Conservation (phyloP, 2,329 filamentous ascomycete genomes). For the Magnaporthiopsis poae region DNA sequence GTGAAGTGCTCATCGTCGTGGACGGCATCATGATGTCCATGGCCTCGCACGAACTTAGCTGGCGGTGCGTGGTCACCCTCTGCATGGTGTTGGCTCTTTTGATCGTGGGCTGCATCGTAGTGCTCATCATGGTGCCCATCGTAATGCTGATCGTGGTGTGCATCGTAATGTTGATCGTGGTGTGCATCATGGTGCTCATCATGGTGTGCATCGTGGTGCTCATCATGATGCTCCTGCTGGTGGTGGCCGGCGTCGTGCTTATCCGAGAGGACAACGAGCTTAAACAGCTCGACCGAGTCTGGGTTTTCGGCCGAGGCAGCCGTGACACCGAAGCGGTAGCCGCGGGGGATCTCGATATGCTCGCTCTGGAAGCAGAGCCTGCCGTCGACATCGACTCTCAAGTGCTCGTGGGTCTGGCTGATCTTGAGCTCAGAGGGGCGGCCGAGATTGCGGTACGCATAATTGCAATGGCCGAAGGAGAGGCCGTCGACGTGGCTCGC, state of each 20-base stretch:
- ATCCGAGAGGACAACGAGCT: slow-evolving; percentile 63
- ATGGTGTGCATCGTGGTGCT: slow-evolving; percentile 17
- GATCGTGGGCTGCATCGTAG: slow-evolving; percentile 24
- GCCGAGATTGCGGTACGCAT: slow-evolving; percentile 83
- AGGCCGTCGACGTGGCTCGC: slow-evolving; percentile 70
- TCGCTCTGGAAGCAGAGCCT: slow-evolving; percentile 72
- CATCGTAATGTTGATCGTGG: too few relatives aligned
- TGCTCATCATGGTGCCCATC: slow-evolving; percentile 20
- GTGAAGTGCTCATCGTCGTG: slow-evolving; percentile 18
- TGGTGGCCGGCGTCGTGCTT: slow-evolving; percentile 20
- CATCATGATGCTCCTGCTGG: slow-evolving; percentile 16
- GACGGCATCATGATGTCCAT: slow-evolving; percentile 1
- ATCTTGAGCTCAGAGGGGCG: slow-evolving; percentile 71
- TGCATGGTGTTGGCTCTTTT: slow-evolving; percentile 14
- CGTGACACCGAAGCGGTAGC: slow-evolving; percentile 78
- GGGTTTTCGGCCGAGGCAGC: slow-evolving; percentile 83
- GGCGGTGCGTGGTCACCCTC: slow-evolving; percentile 6
- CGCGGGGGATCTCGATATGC: slow-evolving; percentile 66
- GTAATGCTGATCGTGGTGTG: too few relatives aligned
- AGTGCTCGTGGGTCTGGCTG: slow-evolving; percentile 49
- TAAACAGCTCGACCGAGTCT: slow-evolving; percentile 90
- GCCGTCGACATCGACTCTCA: slow-evolving; percentile 75
- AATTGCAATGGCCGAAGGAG: slow-evolving; percentile 87
- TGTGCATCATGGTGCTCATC: too few relatives aligned
- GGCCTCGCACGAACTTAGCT: slow-evolving; percentile 14